phyloP scores from a whole-genome alignment of 257 asterid species.

The Salvia hispanica region DNA sequence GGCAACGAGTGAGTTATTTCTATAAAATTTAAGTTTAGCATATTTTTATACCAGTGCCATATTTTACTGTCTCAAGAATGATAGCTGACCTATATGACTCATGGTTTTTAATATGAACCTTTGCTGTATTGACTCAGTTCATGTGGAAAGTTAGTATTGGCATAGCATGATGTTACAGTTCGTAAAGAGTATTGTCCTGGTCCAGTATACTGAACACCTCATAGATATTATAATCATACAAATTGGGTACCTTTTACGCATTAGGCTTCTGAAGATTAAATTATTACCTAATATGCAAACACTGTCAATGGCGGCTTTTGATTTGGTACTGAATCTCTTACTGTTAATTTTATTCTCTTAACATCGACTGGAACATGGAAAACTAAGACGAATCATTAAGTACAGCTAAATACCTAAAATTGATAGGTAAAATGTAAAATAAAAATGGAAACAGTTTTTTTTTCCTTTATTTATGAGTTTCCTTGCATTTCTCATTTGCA shows the following conservation, averaged over 20 bases:
- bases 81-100: background rate
- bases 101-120: background rate
- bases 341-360: background rate
- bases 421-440: no score
- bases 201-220: background rate
- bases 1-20: conserved; percentile 64
- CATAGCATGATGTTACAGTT: background rate
- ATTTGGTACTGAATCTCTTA: background rate
- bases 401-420: background rate
- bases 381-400: background rate
- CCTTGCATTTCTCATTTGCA: background rate
- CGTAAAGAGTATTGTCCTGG: conserved; percentile 6
- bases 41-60: conserved; percentile 13
- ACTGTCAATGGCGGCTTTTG: background rate
- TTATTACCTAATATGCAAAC: background rate
- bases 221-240: background rate
- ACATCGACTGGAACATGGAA: background rate
- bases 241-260: background rate
- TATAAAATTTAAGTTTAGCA: conserved; percentile 2
- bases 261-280: background rate
- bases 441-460: background rate
- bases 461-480: background rate
- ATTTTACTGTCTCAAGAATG: conserved; percentile 6
- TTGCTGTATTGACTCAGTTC: conserved; percentile 6
- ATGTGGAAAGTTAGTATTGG: background rate